Evolutionary conservation across 495 filamentous ascomycete genomes (phyloP).

Genomic region (Pyrenopolyporus hunteri): DNA sequence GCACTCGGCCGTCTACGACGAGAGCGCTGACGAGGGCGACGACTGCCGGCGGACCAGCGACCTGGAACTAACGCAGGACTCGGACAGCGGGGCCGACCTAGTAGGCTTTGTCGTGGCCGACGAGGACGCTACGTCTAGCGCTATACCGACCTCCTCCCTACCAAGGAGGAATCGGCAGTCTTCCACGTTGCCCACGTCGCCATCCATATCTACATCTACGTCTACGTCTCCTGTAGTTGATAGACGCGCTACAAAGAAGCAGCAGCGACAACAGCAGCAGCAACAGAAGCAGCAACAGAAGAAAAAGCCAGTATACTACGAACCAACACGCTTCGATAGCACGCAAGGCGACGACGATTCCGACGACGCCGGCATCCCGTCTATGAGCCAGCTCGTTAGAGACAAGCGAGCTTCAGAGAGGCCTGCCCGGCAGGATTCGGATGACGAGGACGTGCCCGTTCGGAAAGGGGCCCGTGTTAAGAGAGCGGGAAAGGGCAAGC

Average conservation of each 20-base stretch:
- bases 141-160: slow-evolving; percentile 24
- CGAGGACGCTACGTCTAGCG: slow-evolving; percentile 48
- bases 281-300: too few species aligned
- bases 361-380: slow-evolving; percentile 49
- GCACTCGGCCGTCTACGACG: slow-evolving; percentile 35
- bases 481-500: slow-evolving; percentile 7
- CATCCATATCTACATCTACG: slow-evolving; percentile 25
- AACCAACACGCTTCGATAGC: slow-evolving; percentile 39
- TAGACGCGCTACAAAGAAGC: too few species aligned
- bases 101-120: slow-evolving; percentile 54
- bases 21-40: slow-evolving; percentile 53
- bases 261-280: too few species aligned
- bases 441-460: slow-evolving; percentile 2
- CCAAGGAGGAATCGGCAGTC: slow-evolving; percentile 27
- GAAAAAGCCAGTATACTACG: slow-evolving; percentile 39
- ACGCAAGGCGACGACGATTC: slow-evolving; percentile 48
- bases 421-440: slow-evolving; percentile 1
- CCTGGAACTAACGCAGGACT: slow-evolving; percentile 51
- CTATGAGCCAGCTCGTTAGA: slow-evolving; percentile 43
- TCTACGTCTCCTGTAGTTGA: too few species aligned
- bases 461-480: slow-evolving; percentile 1
- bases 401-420: slow-evolving; percentile 13
- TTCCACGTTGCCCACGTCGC: slow-evolving; percentile 44
- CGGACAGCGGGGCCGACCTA: slow-evolving; percentile 54
- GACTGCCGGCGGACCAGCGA: slow-evolving; percentile 57